phyloP scores from a whole-genome alignment of 1,284 basidiomycete species.

The Puccinia horiana region DNA sequence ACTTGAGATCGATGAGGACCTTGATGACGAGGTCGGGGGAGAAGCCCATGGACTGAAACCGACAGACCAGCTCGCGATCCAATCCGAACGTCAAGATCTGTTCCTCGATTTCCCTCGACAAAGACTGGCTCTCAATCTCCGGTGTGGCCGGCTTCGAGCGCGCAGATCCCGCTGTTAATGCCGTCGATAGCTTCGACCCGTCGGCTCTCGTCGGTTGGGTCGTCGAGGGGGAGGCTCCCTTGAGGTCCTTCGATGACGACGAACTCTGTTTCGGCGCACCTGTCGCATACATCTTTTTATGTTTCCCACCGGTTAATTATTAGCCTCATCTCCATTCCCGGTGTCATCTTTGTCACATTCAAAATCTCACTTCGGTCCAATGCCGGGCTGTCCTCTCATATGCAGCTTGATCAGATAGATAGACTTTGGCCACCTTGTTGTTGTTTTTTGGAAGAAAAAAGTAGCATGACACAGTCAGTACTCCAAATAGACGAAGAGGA shows the following conservation, averaged over 20 bases:
- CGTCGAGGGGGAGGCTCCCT: neutral
- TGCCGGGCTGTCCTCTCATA: constrained; percentile 92
- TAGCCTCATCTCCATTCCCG: neutral
- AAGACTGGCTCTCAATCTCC: neutral
- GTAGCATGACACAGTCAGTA: neutral
- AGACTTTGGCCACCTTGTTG: constrained; percentile 81
- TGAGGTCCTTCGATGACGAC: neutral
- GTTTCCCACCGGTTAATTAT: neutral
- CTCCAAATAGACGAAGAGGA: neutral
- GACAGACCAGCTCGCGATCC: constrained; percentile 60
- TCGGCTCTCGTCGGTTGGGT: neutral
- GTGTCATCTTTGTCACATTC: neutral
- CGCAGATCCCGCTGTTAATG: neutral
- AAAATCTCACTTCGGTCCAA: constrained; percentile 68
- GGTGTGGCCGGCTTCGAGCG: neutral
- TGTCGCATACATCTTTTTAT: constrained; percentile 31
- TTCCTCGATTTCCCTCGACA: constrained; percentile 51
- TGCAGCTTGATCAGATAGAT: constrained; percentile 77
- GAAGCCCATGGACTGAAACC: constrained; percentile 63
- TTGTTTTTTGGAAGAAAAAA: neutral
- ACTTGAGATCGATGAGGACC: constrained; percentile 21
- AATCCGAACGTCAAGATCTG: constrained; percentile 62
- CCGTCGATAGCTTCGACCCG: neutral
- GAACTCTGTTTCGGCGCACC: neutral
- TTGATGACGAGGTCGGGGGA: constrained; percentile 20